Base-by-base conservation (phyloP, 2,329 filamentous ascomycete genomes). In the Lecanosticta acicola region DNA sequence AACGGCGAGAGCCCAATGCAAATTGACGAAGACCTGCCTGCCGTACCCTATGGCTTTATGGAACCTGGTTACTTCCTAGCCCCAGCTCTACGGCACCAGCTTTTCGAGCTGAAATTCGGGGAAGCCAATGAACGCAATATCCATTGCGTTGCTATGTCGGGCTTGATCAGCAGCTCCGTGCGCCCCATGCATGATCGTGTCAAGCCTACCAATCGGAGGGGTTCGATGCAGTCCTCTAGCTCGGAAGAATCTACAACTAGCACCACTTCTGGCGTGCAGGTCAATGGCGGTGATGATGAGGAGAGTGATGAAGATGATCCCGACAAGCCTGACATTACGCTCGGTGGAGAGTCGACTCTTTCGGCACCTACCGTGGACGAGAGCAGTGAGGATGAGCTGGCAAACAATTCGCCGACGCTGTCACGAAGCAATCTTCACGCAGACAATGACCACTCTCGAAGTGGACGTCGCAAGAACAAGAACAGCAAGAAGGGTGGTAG, bases 101-200 rank as follows among this genome's bases (percentile, higher is more conserved):
- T 96, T 13, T 97, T 97, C 61, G 80, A 85, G 11, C 69, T 95
- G 54, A 81, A 81, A 61, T 85, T 85, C 59, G 80, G 84, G 50
- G 61, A 64, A 24, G 59, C 69, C 2, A 68, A 85, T 2, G 76
- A 81, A 13, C 76, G 82, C 14, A 74, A 73, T 20, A 79, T 77
- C 51, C 62, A 72, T 1, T 81, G 81, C 41, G 78, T 80, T 1
- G 76, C 71, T 41, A 58, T 81, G 33, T 39, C 21, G 11, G 45
- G 54, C 42, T 49, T 49, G 14, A 36, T 32, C 3, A 49, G 55
- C 8, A 45, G 45, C 26, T 49, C 38, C 8, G 40, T 62, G 1
- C 49, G 50, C 2, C 39, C 49, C 3, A 65, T 67, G 61, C 41
- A 45, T 18, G 46, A 53, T 18, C 59, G 63, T 13, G 62, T 66